Conservation (phyloP, 768 basidiomycete species). For the Roridomyces roridus region DNA sequence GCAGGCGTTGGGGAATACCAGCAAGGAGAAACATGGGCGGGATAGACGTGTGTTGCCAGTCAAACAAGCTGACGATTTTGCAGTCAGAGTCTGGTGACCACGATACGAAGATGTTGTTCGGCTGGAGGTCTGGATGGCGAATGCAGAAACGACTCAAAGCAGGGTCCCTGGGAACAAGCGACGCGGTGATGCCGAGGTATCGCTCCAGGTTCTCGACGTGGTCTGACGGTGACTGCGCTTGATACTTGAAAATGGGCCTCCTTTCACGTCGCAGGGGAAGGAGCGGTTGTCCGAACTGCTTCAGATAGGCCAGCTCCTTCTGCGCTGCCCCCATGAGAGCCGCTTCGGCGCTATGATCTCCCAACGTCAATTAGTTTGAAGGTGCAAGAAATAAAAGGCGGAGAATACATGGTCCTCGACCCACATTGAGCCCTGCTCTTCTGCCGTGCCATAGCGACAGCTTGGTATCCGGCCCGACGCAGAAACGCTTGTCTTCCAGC, state of each 20-base stretch:
- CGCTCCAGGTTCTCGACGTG: constrained; percentile 56
- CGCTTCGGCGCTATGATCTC: constrained; percentile 50
- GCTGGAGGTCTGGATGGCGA: constrained; percentile 60
- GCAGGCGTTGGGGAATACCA: too few relatives aligned
- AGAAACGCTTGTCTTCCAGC: constrained; percentile 44
- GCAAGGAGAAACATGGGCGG: constrained; percentile 52
- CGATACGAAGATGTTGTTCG: constrained; percentile 54
- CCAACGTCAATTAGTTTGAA: constrained; percentile 38
- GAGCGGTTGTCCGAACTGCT: constrained; percentile 53
- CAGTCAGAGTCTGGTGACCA: constrained; percentile 49
- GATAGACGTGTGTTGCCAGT: constrained; percentile 65
- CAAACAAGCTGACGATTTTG: constrained; percentile 49
- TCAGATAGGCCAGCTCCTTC: constrained; percentile 56
- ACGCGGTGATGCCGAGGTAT: constrained; percentile 53
- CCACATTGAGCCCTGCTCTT: constrained; percentile 52
- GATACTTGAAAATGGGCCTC: constrained; percentile 51
- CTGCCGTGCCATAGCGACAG: constrained; percentile 53
- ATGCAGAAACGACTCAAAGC: constrained; percentile 51
- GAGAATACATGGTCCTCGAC: constrained; percentile 58
- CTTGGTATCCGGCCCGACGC: constrained; percentile 49
- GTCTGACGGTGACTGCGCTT: constrained; percentile 47
- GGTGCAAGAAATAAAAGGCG: constrained; percentile 24
- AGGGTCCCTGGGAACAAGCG: constrained; percentile 48
- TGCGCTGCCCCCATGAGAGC: constrained; percentile 45
- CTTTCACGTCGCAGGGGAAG: constrained; percentile 47